Evolutionary conservation across 2,329 filamentous ascomycete genomes (phyloP).

Genomic region (Aspergillus sp.): DNA sequence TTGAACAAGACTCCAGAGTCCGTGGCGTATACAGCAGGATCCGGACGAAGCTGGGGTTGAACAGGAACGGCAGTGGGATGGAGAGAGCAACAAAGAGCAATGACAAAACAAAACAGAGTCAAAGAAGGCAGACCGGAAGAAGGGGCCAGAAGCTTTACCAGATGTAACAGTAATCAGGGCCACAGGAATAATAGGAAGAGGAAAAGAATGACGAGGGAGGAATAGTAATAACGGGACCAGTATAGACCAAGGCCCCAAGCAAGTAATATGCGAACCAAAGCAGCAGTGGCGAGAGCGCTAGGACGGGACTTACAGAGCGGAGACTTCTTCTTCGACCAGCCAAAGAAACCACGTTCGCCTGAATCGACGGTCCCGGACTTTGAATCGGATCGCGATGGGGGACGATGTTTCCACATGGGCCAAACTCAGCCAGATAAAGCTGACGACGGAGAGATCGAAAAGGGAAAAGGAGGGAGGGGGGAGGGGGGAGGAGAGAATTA

Average conservation of each 20-base stretch:
- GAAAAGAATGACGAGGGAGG: constrained; percentile 5
- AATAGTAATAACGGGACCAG: constrained; percentile 8
- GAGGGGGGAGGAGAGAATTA: constrained; percentile 11
- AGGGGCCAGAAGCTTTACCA: constrained; percentile 1
- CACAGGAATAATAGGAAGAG: constrained; percentile 7
- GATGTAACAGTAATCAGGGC: constrained; percentile 7
- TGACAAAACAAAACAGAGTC: constrained; percentile 1
- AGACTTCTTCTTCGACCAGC: constrained; percentile 37
- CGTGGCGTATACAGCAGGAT: constrained; percentile 13
- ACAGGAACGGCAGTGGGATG: background rate
- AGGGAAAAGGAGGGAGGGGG: constrained; percentile 11
- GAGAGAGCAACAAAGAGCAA: background rate
- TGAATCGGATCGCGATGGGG: constrained; percentile 41
- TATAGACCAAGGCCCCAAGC: constrained; percentile 2
- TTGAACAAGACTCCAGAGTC: constrained; percentile 7
- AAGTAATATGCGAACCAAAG: background rate
- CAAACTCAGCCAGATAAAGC: constrained; percentile 12
- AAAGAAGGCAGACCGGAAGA: constrained; percentile 5
- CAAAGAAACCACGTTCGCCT: constrained; percentile 36
- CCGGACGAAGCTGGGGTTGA: constrained; percentile 3
- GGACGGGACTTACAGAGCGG: constrained; percentile 27
- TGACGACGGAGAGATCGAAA: constrained; percentile 18
- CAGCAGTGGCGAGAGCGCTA: constrained; percentile 12
- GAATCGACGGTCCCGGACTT: constrained; percentile 37
- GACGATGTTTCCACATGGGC: constrained; percentile 44